phyloP scores from a whole-genome alignment of 2,329 filamentous ascomycete species.

The Fusarium sulawesiense region DNA sequence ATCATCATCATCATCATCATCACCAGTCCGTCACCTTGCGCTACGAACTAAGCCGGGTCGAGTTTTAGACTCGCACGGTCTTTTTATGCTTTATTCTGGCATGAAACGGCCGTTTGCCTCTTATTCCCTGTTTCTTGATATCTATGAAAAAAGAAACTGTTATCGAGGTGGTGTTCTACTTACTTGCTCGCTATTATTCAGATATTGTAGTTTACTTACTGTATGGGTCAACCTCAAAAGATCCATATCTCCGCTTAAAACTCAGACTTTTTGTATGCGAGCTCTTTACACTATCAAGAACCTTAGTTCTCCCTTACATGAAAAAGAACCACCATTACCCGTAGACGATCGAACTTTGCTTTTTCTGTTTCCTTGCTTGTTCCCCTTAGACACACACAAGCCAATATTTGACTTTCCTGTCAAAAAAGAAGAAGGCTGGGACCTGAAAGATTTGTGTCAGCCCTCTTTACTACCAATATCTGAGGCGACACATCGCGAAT shows the following conservation, averaged over 20 bases:
- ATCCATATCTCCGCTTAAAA: constrained; percentile 7
- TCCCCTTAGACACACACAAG: not conserved
- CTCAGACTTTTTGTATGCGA: constrained; percentile 26
- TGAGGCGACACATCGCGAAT: constrained; percentile 1
- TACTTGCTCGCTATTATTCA: not conserved
- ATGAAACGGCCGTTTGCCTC: not conserved
- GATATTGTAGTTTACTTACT: not conserved
- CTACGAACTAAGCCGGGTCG: not conserved
- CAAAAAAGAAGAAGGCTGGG: constrained; percentile 1
- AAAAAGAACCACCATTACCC: not conserved
- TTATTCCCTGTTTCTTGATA: not conserved
- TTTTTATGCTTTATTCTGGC: not conserved
- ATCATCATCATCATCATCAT: not conserved
- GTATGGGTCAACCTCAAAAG: not conserved
- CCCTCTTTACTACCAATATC: constrained; percentile 14
- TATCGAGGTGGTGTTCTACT: constrained; percentile 1
- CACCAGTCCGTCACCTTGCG: constrained; percentile 31
- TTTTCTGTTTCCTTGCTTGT: not conserved
- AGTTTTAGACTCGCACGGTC: not conserved
- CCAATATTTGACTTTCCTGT: not conserved
- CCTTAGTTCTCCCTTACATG: not conserved
- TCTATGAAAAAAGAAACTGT: not conserved
- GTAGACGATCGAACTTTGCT: constrained; percentile 12
- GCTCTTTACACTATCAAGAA: constrained; percentile 16
- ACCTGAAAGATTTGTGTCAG: constrained; percentile 15